These are phyloP conservation scores for Fonsecaea multimorphosa DNA, from an alignment of 2,329 filamentous ascomycete species.

Conservation along the genomic window DNA sequence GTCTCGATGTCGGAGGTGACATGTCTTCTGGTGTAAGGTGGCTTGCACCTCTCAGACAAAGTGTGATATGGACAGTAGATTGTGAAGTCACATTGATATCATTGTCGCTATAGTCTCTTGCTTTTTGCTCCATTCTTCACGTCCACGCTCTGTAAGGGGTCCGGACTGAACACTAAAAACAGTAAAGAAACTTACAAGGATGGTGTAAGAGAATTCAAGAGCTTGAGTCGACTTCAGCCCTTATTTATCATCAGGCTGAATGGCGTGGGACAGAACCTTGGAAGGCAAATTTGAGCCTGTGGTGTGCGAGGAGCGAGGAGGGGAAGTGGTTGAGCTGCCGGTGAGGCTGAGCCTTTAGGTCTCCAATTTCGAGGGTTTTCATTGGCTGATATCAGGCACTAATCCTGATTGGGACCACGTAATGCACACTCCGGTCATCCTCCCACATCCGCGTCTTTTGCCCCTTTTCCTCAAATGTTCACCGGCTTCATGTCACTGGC, in stretches of 20 bases:
- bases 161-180: background rate
- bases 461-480: background rate
- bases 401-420: background rate
- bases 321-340: background rate
- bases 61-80: slow-evolving; percentile 21
- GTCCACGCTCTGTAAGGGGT: background rate
- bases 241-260: background rate
- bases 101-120: slow-evolving; percentile 15
- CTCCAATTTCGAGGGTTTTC: background rate
- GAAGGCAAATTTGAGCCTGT: background rate
- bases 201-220: background rate
- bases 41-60: slow-evolving; percentile 5
- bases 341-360: background rate
- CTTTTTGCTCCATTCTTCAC: background rate
- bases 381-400: background rate
- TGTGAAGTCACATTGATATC: slow-evolving; percentile 12
- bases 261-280: background rate
- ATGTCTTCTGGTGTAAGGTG: background rate
- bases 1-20: background rate
- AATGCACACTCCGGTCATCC: background rate
- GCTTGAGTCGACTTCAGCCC: background rate
- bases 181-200: background rate
- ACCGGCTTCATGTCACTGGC: background rate
- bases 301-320: too few species aligned
- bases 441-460: background rate